Percentiles rank a stretch among this genome's conserved stretches.
Evolutionary conservation across 2,329 filamentous ascomycete species (phyloP).

Genomic region (Penicillium sp.): DNA sequence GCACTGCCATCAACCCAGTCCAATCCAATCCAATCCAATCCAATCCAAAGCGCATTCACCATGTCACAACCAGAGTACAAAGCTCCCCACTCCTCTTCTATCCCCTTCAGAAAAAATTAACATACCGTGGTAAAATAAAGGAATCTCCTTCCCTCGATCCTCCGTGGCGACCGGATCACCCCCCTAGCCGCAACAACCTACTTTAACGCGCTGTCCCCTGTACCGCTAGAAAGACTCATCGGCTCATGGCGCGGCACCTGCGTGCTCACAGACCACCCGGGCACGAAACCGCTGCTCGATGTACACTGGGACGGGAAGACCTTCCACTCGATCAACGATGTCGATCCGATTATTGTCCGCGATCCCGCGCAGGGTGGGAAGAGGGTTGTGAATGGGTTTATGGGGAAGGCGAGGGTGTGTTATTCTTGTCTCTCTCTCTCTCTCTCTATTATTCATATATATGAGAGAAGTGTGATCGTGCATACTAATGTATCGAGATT

Average conservation of each 20-base stretch:
- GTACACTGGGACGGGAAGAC: not conserved
- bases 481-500: too few species aligned
- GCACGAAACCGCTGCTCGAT: not conserved
- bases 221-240: not conserved
- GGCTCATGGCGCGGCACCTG: not conserved
- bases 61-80: too few species aligned
- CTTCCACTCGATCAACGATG: not conserved
- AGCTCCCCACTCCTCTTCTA: too few species aligned
- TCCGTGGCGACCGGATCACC: not conserved
- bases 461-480: too few species aligned
- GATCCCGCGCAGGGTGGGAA: not conserved
- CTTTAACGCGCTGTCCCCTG: not conserved
- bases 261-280: not conserved
- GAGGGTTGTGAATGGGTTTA: not conserved
- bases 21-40: too few species aligned
- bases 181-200: not conserved
- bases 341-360: not conserved
- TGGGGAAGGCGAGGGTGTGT: conserved; percentile 1
- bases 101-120: too few species aligned
- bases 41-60: too few species aligned
- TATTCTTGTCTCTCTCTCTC: too few species aligned
- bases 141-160: not conserved
- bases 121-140: too few species aligned
- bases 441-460: not conserved
- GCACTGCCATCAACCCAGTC: too few species aligned